Base-by-base conservation (phyloP, 208 protist genomes). In the Crithidia sp. region DNA sequence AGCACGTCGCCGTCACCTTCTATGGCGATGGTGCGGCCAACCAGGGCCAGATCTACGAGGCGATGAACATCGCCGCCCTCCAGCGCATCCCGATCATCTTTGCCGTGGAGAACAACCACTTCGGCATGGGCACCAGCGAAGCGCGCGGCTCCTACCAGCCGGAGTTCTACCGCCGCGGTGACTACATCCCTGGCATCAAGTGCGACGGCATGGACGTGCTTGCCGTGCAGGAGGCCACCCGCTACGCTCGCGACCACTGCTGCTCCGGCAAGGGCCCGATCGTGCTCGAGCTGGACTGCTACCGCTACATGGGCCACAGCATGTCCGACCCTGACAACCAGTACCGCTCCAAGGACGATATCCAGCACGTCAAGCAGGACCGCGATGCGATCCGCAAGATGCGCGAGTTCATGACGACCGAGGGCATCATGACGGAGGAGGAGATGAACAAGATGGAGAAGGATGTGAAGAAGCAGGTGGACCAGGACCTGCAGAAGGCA, bases 21-120 rank as follows among this genome's bases (percentile, higher is more conserved):
- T 99, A 98, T 80, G 98, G 98, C 66, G 98, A 99, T 73, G 98
- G 98, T 77, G 98, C 98, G 12, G 95, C 98, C 74, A 99, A 99
- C 84, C 92, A 97, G 88, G 98, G 98, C 36, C 98, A 99, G 89
- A 73, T 99, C 4, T 99, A 96, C 85, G 98, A 99, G 91, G 92
- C 97, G 7, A 98, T 97, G 88, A 99, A 99, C 88, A 99, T 99
- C 88, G 97, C 98, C 17, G 88, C 88, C 28, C 85, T 99, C n/a
- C 98, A 98, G 94, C 96, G 98, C 78, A 87, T 99, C 58, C 98
- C 98, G 58, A 71, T 90, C 47, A 95, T 99, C 65, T 99, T 98
- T 77, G 84, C 98, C 2, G 95, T 96, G 83, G 98, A 99, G 85
- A 99, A 99, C 90, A 99, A 99, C 85, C 85, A 98, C 63, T 99